Conservation (phyloP, 2,329 filamentous ascomycete genomes). For the Fusarium liriodendri region DNA sequence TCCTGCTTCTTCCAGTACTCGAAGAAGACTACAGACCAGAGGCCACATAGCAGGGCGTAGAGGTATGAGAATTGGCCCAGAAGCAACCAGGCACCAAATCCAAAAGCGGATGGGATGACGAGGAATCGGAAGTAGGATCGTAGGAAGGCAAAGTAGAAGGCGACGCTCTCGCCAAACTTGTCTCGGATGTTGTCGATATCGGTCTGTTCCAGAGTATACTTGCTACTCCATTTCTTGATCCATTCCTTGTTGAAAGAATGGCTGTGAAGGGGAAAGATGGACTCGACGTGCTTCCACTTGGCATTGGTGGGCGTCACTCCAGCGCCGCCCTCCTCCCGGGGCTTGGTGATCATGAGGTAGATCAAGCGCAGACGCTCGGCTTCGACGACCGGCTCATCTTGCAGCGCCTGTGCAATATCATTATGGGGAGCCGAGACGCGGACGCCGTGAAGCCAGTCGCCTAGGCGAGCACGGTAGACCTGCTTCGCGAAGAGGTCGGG, state of each 20-base stretch:
- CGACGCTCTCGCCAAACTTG: constrained; percentile 84
- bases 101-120: constrained; percentile 83
- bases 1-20: constrained; percentile 98
- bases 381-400: constrained; percentile 82
- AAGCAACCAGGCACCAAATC: constrained; percentile 82
- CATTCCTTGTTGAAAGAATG: constrained; percentile 79
- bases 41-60: constrained; percentile 80
- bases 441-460: constrained; percentile 94
- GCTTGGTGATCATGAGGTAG: constrained; percentile 84
- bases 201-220: constrained; percentile 72
- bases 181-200: constrained; percentile 81
- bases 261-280: constrained; percentile 84
- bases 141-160: constrained; percentile 95
- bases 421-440: constrained; percentile 80
- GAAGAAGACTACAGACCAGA: constrained; percentile 92
- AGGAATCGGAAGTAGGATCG: constrained; percentile 91
- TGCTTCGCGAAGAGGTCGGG: constrained; percentile 80
- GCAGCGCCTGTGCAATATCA: constrained; percentile 75
- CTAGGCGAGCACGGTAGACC: constrained; percentile 86
- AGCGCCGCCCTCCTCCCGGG: constrained; percentile 79
- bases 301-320: constrained; percentile 77
- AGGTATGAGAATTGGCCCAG: constrained; percentile 85
- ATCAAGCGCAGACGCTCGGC: constrained; percentile 90
- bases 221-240: constrained; percentile 79
- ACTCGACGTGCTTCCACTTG: constrained; percentile 78